Conservation (phyloP, 2,329 filamentous ascomycete genomes). For the Leptodontidium sp. region DNA sequence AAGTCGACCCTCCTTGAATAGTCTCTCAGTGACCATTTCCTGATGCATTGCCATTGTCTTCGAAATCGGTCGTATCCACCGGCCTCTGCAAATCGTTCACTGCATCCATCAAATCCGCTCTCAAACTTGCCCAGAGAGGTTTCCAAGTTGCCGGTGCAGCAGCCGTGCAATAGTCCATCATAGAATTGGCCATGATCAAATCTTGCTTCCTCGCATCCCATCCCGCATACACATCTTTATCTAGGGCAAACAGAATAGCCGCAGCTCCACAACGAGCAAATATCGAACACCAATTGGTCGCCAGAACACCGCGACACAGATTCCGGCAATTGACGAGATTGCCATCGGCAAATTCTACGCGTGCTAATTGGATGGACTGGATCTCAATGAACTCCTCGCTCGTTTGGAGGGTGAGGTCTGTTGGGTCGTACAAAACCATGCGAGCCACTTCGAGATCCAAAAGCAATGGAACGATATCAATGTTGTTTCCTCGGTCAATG, state of each 20-base stretch:
- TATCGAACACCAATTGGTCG: background rate
- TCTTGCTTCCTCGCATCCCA: slow-evolving; percentile 4
- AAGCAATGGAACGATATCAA: slow-evolving; percentile 3
- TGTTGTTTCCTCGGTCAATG: background rate
- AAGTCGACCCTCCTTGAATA: too few species aligned
- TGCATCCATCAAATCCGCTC: background rate
- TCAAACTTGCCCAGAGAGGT: background rate
- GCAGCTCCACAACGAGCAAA: slow-evolving; percentile 13
- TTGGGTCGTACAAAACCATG: slow-evolving; percentile 22
- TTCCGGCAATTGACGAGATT: slow-evolving; percentile 2
- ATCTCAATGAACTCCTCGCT: slow-evolving; percentile 10
- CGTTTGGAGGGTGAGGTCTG: background rate
- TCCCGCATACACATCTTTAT: slow-evolving; percentile 7
- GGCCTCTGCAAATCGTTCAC: slow-evolving; percentile 3
- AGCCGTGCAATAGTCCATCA: slow-evolving; percentile 8
- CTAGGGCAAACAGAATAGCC: slow-evolving; percentile 18
- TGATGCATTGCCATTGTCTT: too few species aligned
- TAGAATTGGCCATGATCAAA: background rate
- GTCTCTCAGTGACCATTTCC: too few species aligned
- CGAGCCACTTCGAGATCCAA: slow-evolving; percentile 17
- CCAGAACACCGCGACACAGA: background rate
- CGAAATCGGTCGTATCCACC: background rate
- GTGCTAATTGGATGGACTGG: slow-evolving; percentile 9
- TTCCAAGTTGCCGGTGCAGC: slow-evolving; percentile 16
- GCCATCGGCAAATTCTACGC: background rate